phyloP scores from a whole-genome alignment of 2,329 filamentous ascomycete genomes.

The Thelonectria blattea region DNA sequence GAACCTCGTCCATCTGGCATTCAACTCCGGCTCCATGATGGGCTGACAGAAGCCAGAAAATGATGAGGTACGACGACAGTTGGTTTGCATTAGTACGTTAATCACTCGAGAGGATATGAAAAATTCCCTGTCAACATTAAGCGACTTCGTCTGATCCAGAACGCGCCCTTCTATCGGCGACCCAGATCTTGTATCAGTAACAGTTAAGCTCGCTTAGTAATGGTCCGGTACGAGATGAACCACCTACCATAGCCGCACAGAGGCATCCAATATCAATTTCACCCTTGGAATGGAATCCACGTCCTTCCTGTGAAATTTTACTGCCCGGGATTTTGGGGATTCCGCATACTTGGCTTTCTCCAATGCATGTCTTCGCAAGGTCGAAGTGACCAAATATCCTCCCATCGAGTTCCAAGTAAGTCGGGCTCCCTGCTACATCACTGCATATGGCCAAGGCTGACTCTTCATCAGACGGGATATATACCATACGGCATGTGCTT shows the following conservation, averaged over 20 bases:
- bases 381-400: not conserved
- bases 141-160: no score
- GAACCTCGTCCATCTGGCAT: no score
- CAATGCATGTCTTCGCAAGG: not conserved
- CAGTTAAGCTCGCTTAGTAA: slow-evolving; percentile 30
- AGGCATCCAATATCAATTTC: slow-evolving; percentile 29
- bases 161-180: no score
- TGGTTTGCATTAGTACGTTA: not conserved
- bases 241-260: slow-evolving; percentile 24
- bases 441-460: not conserved
- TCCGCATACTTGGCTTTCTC: not conserved
- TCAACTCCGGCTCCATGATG: not conserved
- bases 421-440: not conserved
- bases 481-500: not conserved
- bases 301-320: slow-evolving; percentile 24
- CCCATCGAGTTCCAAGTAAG: not conserved
- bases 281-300: slow-evolving; percentile 36
- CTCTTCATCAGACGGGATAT: not conserved
- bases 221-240: slow-evolving; percentile 6
- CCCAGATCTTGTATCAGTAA: not conserved
- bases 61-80: not conserved
- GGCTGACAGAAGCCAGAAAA: not conserved
- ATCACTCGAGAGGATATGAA: no score
- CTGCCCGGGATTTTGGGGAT: slow-evolving; percentile 10
- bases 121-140: no score